Evolutionary conservation across 2,329 filamentous ascomycete genomes (phyloP).

Genomic region (Berkeleyomyces rouxiae): DNA sequence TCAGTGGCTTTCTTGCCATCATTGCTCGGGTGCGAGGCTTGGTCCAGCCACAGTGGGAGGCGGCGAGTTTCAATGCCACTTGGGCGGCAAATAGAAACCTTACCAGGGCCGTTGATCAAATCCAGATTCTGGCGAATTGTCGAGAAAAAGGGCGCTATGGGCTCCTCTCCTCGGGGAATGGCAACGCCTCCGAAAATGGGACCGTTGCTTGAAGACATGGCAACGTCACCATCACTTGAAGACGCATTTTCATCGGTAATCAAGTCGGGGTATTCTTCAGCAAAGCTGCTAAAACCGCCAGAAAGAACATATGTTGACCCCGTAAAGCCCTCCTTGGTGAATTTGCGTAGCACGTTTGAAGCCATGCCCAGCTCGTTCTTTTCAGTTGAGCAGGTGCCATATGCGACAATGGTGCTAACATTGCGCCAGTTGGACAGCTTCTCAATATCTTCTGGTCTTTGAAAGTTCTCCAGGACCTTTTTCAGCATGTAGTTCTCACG

Average conservation of each 20-base stretch:
- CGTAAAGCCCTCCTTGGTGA: slow-evolving; percentile 64
- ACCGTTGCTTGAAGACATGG: slow-evolving; percentile 24
- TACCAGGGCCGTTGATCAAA: slow-evolving; percentile 79
- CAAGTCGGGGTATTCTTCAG: slow-evolving; percentile 44
- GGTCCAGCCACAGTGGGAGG: slow-evolving; percentile 63
- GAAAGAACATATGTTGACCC: slow-evolving; percentile 60
- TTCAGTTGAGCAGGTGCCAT: slow-evolving; percentile 62
- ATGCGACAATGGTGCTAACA: slow-evolving; percentile 66
- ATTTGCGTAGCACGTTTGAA: slow-evolving; percentile 85
- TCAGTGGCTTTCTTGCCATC: slow-evolving; percentile 68
- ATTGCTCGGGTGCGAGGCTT: slow-evolving; percentile 48
- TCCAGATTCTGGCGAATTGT: slow-evolving; percentile 98
- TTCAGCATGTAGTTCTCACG: slow-evolving; percentile 76
- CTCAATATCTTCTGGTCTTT: slow-evolving; percentile 48
- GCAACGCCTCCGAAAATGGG: slow-evolving; percentile 81
- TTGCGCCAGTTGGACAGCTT: slow-evolving; percentile 64
- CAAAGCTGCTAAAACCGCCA: slow-evolving; percentile 67
- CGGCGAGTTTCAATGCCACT: slow-evolving; percentile 28
- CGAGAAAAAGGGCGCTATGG: slow-evolving; percentile 72
- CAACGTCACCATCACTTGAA: slow-evolving; percentile 22
- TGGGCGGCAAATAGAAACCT: slow-evolving; percentile 43
- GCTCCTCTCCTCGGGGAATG: slow-evolving; percentile 49
- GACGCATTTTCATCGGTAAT: slow-evolving; percentile 35
- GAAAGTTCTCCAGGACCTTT: slow-evolving; percentile 77
- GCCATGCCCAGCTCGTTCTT: slow-evolving; percentile 67